A percentile compares a stretch with the other conserved stretches of the same genome.
Conservation (phyloP, 1,284 basidiomycete species). For the Prillingera fragicola region DNA sequence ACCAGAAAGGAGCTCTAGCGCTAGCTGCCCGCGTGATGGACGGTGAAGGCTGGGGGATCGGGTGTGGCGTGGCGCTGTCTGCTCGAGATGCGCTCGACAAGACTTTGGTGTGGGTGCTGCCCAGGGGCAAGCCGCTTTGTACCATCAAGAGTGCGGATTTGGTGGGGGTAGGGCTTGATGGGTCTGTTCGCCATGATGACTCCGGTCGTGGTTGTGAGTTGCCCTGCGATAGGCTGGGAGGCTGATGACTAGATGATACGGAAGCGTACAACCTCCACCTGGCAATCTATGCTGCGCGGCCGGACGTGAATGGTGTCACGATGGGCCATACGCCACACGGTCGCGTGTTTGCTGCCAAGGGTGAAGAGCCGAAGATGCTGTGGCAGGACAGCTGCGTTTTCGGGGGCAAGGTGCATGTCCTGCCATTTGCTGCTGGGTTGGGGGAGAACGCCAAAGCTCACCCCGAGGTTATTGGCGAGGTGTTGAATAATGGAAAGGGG, state of each 20-base stretch:
- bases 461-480: conserved; percentile 9
- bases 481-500: conserved; percentile 17
- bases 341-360: conserved; percentile 18
- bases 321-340: conserved; percentile 24
- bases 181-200: conserved; percentile 4
- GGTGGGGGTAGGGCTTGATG: conserved; percentile 13
- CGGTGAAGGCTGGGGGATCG: conserved; percentile 27
- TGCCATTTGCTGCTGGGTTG: conserved; percentile 14
- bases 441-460: conserved; percentile 8
- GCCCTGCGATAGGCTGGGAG: neutral
- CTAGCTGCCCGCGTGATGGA: conserved; percentile 25
- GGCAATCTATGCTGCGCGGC: conserved; percentile 21
- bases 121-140: conserved; percentile 20
- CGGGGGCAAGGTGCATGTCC: conserved; percentile 13
- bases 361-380: conserved; percentile 19
- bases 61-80: conserved; percentile 19
- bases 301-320: conserved; percentile 22
- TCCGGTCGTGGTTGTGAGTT: conserved; percentile 2
- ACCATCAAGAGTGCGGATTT: conserved; percentile 18
- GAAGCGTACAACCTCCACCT: conserved; percentile 20
- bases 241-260: conserved; percentile 15
- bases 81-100: conserved; percentile 20
- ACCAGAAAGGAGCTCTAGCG: conserved; percentile 22
- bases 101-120: conserved; percentile 19
- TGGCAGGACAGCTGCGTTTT: conserved; percentile 31